A percentile compares a stretch with the other conserved stretches of the same genome.
phyloP scores from a whole-genome alignment of 1,284 basidiomycete genomes.

The Sporisorium iseilematis-ciliati region DNA sequence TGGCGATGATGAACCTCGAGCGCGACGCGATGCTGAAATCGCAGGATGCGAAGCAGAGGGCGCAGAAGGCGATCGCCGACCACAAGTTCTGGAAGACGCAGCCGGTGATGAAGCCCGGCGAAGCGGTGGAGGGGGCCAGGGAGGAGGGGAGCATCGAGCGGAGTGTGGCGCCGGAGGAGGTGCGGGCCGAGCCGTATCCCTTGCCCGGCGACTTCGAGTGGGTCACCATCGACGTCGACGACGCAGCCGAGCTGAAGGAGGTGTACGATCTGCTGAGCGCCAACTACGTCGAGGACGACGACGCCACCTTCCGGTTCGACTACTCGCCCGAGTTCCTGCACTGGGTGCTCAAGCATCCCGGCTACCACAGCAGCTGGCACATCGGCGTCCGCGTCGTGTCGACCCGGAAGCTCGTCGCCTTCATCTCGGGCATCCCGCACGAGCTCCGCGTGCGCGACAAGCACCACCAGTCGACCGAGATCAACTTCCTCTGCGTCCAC shows the following conservation, averaged over 20 bases:
- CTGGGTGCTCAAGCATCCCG: constrained; percentile 95
- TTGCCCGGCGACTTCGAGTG: constrained; percentile 95
- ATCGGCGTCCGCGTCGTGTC: constrained; percentile 93
- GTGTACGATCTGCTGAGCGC: constrained; percentile 90
- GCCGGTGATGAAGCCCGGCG: constrained; percentile 87
- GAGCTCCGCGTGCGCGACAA: constrained; percentile 64
- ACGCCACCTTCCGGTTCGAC: constrained; percentile 94
- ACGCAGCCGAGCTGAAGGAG: constrained; percentile 83
- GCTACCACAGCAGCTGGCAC: constrained; percentile 93
- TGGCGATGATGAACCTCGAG: constrained; percentile 61
- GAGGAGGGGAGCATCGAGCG: constrained; percentile 89
- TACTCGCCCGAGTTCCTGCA: constrained; percentile 94
- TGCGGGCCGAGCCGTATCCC: constrained; percentile 87
- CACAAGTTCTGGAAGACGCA: constrained; percentile 70
- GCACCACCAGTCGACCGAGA: constrained; percentile 75
- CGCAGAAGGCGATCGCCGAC: constrained; percentile 57
- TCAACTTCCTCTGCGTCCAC: constrained; percentile 98
- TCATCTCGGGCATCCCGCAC: constrained; percentile 91
- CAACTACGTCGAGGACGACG: constrained; percentile 97
- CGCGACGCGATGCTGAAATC: constrained; percentile 54
- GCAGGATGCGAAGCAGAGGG: constrained; percentile 58
- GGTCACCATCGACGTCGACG: constrained; percentile 84
- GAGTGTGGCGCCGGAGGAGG: constrained; percentile 80
- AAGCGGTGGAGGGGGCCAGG: constrained; percentile 14
- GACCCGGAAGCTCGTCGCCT: constrained; percentile 86